These are phyloP conservation scores for Plantago ovata DNA, from an alignment of 257 asterid species.

Conservation along the genomic window DNA sequence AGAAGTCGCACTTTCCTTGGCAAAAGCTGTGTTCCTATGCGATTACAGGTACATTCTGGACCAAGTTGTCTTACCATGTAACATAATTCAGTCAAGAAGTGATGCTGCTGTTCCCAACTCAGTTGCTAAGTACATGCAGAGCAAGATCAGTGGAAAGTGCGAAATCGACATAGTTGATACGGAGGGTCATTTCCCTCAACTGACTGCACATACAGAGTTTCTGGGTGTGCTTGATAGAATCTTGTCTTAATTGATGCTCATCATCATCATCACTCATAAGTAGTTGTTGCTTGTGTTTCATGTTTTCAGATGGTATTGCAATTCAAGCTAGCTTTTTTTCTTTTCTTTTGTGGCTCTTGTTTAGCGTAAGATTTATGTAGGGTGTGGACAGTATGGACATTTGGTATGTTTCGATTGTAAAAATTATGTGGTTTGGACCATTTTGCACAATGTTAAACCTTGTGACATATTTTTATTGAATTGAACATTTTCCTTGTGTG, in stretches of 20 bases:
- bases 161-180: constrained; percentile 46
- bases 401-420: constrained; percentile 8
- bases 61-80: constrained; percentile 48
- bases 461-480: not conserved
- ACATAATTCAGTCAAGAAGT: constrained; percentile 43
- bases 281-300: not conserved
- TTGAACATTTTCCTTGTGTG: too few species aligned
- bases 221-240: constrained; percentile 38
- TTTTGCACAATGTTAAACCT: not conserved
- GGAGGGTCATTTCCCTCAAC: constrained; percentile 79
- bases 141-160: constrained; percentile 39
- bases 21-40: constrained; percentile 55
- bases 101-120: constrained; percentile 66
- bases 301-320: not conserved
- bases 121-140: constrained; percentile 50
- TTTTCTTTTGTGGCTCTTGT: not conserved
- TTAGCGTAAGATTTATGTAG: constrained; percentile 4
- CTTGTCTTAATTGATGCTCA: constrained; percentile 25
- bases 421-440: not conserved
- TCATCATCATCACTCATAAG: not conserved
- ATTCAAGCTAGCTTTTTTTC: not conserved
- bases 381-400: not conserved
- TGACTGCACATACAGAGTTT: constrained; percentile 52
- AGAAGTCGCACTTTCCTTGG: constrained; percentile 46
- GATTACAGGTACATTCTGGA: constrained; percentile 55